These are phyloP conservation scores for Populus tremula DNA, from an alignment of 345 rosid genomes.

Conservation along the genomic window DNA sequence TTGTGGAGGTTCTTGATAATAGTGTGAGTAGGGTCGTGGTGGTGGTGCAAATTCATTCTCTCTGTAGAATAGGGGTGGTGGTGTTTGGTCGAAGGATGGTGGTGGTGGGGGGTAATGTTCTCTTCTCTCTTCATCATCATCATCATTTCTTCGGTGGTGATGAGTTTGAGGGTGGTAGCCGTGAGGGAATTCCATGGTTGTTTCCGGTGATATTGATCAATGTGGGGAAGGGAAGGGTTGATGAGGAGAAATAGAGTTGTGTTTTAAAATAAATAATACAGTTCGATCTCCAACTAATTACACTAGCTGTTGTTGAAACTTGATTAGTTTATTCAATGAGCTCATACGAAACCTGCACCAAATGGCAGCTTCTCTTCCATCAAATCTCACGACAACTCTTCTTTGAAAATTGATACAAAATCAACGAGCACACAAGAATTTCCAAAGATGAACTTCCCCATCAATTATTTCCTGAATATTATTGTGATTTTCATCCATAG, in stretches of 20 bases:
- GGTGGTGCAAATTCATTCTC: conserved; percentile 25
- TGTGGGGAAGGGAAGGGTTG: background rate
- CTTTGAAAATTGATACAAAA: too few species aligned
- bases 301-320: too few species aligned
- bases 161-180: conserved; percentile 34
- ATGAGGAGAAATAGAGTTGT: background rate
- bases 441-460: too few species aligned
- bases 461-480: too few species aligned
- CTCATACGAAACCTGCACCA: too few species aligned
- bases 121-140: conserved; percentile 28
- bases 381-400: too few species aligned
- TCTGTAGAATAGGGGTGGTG: conserved; percentile 24
- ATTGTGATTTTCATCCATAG: too few species aligned
- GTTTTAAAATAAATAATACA: background rate
- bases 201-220: background rate
- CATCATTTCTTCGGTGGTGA: conserved; percentile 32
- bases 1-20: conserved; percentile 23
- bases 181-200: conserved; percentile 50
- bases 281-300: too few species aligned
- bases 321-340: too few species aligned
- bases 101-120: conserved; percentile 34
- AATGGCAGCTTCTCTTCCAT: too few species aligned
- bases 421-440: too few species aligned
- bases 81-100: conserved; percentile 11
- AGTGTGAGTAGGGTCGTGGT: conserved; percentile 7